Evolutionary conservation across 2,329 filamentous ascomycete genomes (phyloP), one percentile per base, ranked within the genome.

Genomic region (Aspergillus versicolor): DNA sequence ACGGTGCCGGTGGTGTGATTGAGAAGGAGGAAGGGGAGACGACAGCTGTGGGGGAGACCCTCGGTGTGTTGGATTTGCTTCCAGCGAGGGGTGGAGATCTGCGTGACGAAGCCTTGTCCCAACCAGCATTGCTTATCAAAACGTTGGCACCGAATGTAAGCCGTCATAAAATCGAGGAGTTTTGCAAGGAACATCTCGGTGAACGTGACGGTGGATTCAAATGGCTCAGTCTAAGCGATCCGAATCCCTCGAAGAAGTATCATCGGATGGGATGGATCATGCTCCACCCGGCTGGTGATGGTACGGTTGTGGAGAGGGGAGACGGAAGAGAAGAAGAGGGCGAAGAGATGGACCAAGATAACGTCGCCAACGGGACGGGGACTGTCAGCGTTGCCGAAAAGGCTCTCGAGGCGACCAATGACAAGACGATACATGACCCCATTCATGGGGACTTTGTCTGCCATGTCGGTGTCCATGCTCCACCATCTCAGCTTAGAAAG

Each of bases 241-340:
- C 94, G 0, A 99, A 99, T 70, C 94, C 94, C 2, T 89, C 91
- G 68, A 99, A 99, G 78, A 89, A 96, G 62, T 99, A 92, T 69
- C 94, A 99, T 71, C 88, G 94, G 21, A 97, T 99, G 74, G 94
- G 94, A 21, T 99, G 95, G 93, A 95, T 99, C 59, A 94, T 97
- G 83, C 82, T 99, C 9, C 89, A 97, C 68, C 89, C 91, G 15
- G 86, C 86, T 13, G 82, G 88, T 1, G 90, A 95, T 55, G 77
- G 82, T 5, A 79, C 83, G 46, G 81, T 86, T 12, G 79, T 87
- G 58, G 90, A 95, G 65, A 83, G 88, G 60, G 82, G 84, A n/a
- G 89, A 94, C 64, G 83, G 84, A 12, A 86, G 89, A 62, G 88
- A 91, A 48, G 88, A 89, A 64, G 80, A 84, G 41, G 80, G 81